A percentile compares a stretch with the other conserved stretches of the same genome.
Evolutionary conservation across 768 basidiomycete species (phyloP).

Genomic region (Symmetrospora coprosmae): DNA sequence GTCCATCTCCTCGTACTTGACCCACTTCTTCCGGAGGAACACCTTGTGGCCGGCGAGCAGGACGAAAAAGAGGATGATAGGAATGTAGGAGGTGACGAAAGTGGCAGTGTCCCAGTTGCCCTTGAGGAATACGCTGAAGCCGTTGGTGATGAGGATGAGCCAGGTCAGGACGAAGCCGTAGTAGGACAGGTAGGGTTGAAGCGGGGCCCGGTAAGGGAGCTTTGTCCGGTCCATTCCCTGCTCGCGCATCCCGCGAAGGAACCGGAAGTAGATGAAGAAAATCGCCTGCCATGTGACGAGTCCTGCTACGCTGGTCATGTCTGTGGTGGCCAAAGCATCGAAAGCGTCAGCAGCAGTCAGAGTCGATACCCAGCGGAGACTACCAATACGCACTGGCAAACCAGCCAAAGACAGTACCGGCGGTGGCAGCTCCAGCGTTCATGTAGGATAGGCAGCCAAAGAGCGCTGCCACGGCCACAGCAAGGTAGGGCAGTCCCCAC

Average conservation of each 20-base stretch:
- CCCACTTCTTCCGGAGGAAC: constrained; percentile 43
- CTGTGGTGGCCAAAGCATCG: too few species aligned
- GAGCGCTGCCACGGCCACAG: constrained; percentile 34
- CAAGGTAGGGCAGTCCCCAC: constrained; percentile 37
- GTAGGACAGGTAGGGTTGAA: constrained; percentile 50
- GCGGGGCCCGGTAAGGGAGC: constrained; percentile 37
- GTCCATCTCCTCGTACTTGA: constrained; percentile 61
- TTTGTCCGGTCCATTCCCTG: constrained; percentile 43
- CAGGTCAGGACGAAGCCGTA: constrained; percentile 45
- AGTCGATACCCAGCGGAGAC: too few species aligned
- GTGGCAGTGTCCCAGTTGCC: constrained; percentile 46
- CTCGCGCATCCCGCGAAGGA: constrained; percentile 17
- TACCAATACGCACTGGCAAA: too few species aligned
- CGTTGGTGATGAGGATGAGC: constrained; percentile 29
- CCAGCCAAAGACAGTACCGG: constrained; percentile 34
- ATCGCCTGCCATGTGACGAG: constrained; percentile 22
- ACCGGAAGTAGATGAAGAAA: constrained; percentile 19
- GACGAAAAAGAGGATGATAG: constrained; percentile 54
- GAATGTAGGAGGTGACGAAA: constrained; percentile 79
- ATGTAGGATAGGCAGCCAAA: constrained; percentile 38
- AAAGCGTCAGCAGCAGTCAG: too few species aligned
- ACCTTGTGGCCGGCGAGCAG: constrained; percentile 52
- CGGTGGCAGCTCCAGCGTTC: constrained; percentile 28
- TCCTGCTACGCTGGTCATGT: constrained; percentile 44
- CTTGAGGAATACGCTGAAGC: constrained; percentile 44